Percentiles rank a stretch among this genome's conserved stretches.
Conservation (phyloP, 345 rosid species). For the Combretum micranthum region DNA sequence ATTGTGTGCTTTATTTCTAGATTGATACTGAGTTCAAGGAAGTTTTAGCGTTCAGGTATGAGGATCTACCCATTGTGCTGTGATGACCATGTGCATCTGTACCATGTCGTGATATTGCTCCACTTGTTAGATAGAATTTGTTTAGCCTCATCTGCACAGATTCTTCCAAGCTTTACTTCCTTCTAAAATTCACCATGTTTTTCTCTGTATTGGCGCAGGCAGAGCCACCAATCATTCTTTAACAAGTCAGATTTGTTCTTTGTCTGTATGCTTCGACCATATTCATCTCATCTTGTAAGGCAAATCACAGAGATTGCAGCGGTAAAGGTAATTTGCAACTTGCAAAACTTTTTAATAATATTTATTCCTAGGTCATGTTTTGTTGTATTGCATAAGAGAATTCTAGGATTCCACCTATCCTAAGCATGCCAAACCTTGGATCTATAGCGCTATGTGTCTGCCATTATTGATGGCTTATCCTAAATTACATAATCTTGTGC, state of each 20-base stretch:
- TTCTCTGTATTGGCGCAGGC: constrained; percentile 15
- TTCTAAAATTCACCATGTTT: neutral
- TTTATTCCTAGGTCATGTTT: too few relatives aligned
- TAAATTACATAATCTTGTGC: neutral
- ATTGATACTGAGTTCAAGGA: constrained; percentile 31
- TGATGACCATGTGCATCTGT: too few relatives aligned
- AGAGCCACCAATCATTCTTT: constrained; percentile 31
- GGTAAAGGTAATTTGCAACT: constrained; percentile 38
- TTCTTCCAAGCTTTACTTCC: too few relatives aligned
- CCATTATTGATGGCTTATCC: neutral
- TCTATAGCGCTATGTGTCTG: neutral
- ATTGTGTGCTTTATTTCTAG: constrained; percentile 13
- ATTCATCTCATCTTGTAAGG: constrained; percentile 25
- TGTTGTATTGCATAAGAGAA: too few relatives aligned
- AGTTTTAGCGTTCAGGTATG: constrained; percentile 37
- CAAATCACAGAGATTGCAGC: constrained; percentile 32
- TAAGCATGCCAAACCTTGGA: too few relatives aligned
- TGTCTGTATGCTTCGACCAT: constrained; percentile 29
- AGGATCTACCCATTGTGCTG: neutral
- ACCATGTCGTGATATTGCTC: too few relatives aligned
- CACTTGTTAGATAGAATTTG: too few relatives aligned
- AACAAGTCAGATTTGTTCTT: constrained; percentile 36
- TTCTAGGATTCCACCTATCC: too few relatives aligned
- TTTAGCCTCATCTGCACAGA: too few relatives aligned
- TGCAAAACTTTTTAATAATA: too few relatives aligned